Percentiles rank a stretch among this genome's conserved stretches.
Conservation (phyloP, 768 basidiomycete genomes). For the Collybiopsis confluens region DNA sequence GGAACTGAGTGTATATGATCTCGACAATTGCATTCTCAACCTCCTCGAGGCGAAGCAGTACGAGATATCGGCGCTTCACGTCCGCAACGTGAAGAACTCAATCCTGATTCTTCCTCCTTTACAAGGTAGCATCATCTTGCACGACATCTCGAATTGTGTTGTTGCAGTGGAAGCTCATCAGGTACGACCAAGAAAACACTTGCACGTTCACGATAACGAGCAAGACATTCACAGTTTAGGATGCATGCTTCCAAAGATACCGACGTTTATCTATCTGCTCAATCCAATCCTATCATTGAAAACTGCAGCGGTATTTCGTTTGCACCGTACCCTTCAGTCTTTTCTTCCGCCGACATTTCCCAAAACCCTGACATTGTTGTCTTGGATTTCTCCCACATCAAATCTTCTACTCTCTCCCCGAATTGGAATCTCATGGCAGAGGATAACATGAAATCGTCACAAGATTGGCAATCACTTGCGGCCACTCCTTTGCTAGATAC, state of each 20-base stretch:
- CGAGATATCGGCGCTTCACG: constrained; percentile 56
- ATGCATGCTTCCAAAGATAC: constrained; percentile 73
- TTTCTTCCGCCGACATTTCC: constrained; percentile 15
- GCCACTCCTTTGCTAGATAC: background rate
- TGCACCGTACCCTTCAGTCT: constrained; percentile 47
- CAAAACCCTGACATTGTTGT: constrained; percentile 45
- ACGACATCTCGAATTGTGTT: constrained; percentile 57
- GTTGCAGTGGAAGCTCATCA: constrained; percentile 80
- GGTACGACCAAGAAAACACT: constrained; percentile 34
- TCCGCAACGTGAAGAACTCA: constrained; percentile 53
- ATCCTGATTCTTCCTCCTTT: constrained; percentile 64
- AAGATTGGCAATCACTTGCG: constrained; percentile 25
- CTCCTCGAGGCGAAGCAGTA: constrained; percentile 14
- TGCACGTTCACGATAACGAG: background rate
- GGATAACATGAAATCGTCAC: constrained; percentile 9
- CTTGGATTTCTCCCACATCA: constrained; percentile 85
- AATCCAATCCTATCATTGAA: constrained; percentile 80
- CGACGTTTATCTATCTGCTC: constrained; percentile 61
- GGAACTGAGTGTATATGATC: constrained; percentile 62
- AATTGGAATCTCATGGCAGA: constrained; percentile 53
- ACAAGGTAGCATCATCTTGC: constrained; percentile 69
- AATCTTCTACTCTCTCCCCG: constrained; percentile 69
- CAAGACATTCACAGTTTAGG: constrained; percentile 59
- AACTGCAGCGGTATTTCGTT: constrained; percentile 63
- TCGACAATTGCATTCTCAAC: constrained; percentile 70